These are phyloP conservation scores for Heimioporus sp. DNA, from an alignment of 768 basidiomycete species.

Conservation along the genomic window DNA sequence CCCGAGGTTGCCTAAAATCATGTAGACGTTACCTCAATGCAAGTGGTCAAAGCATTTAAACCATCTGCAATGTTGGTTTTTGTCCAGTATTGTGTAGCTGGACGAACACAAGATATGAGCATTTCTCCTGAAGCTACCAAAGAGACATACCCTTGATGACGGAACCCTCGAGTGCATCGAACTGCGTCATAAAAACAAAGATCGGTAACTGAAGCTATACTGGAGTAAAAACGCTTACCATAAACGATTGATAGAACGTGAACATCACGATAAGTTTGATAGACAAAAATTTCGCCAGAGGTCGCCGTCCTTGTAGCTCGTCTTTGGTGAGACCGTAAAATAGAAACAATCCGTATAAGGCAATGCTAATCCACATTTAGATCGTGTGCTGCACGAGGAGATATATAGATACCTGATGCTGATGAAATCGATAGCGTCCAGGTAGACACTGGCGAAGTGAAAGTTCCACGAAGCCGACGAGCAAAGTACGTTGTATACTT, in stretches of 20 bases:
- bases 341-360: constrained; percentile 80
- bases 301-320: constrained; percentile 73
- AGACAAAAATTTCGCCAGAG: constrained; percentile 79
- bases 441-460: constrained; percentile 65
- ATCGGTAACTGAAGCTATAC: neutral
- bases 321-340: constrained; percentile 82
- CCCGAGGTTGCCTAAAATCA: neutral
- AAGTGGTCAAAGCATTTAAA: constrained; percentile 75
- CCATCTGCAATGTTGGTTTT: constrained; percentile 82
- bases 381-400: neutral
- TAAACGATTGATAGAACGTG: constrained; percentile 83
- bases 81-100: constrained; percentile 82
- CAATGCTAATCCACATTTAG: constrained; percentile 48
- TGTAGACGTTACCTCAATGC: constrained; percentile 63
- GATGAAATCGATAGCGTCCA: constrained; percentile 71
- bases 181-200: constrained; percentile 38
- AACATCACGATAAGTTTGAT: constrained; percentile 89
- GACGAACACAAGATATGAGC: neutral
- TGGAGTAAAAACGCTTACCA: constrained; percentile 43
- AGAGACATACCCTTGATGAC: constrained; percentile 59
- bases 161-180: constrained; percentile 59
- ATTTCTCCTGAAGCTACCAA: neutral
- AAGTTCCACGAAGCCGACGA: constrained; percentile 55
- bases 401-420: constrained; percentile 64
- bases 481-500: constrained; percentile 70